Evolutionary conservation across 2,329 filamentous ascomycete species (phyloP).

Genomic region (Thelonectria discophora): DNA sequence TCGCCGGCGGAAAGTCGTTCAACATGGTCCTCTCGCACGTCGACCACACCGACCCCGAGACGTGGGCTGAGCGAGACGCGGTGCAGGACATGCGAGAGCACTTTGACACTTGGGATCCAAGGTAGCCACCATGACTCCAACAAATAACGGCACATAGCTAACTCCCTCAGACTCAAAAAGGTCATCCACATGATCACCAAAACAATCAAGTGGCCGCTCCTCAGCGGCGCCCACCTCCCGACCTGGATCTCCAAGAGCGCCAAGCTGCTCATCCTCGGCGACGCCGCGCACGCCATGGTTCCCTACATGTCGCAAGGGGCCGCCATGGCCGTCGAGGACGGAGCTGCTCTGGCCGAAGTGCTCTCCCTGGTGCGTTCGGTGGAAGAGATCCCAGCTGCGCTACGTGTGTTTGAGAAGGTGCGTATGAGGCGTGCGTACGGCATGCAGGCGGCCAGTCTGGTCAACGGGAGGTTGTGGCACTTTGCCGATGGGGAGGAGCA

Average conservation of each 20-base stretch:
- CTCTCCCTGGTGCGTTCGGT: constrained; percentile 42
- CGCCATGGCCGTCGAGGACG: constrained; percentile 56
- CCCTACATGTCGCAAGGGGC: constrained; percentile 56
- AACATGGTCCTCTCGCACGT: constrained; percentile 57
- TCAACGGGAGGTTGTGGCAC: constrained; percentile 60
- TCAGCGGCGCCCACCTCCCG: constrained; percentile 38
- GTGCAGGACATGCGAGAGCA: constrained; percentile 46
- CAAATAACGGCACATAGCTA: not conserved
- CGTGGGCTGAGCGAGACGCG: constrained; percentile 42
- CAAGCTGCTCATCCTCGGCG: constrained; percentile 51
- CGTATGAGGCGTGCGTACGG: constrained; percentile 45
- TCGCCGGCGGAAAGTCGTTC: constrained; percentile 52
- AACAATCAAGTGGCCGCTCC: constrained; percentile 48
- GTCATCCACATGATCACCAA: constrained; percentile 48
- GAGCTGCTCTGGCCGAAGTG: constrained; percentile 47
- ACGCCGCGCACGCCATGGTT: constrained; percentile 55
- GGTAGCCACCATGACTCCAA: constrained; percentile 30
- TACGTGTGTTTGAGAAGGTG: constrained; percentile 50
- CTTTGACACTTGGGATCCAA: constrained; percentile 47
- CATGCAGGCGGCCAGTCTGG: constrained; percentile 55
- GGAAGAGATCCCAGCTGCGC: constrained; percentile 42
- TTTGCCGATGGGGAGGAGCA: constrained; percentile 54
- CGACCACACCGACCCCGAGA: constrained; percentile 47
- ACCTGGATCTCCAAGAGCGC: constrained; percentile 42
- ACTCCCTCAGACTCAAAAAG: constrained; percentile 42